A percentile compares a stretch with the other conserved stretches of the same genome.
Evolutionary conservation across 2,329 filamentous ascomycete genomes (phyloP).

Genomic region (Neurospora crassa): DNA sequence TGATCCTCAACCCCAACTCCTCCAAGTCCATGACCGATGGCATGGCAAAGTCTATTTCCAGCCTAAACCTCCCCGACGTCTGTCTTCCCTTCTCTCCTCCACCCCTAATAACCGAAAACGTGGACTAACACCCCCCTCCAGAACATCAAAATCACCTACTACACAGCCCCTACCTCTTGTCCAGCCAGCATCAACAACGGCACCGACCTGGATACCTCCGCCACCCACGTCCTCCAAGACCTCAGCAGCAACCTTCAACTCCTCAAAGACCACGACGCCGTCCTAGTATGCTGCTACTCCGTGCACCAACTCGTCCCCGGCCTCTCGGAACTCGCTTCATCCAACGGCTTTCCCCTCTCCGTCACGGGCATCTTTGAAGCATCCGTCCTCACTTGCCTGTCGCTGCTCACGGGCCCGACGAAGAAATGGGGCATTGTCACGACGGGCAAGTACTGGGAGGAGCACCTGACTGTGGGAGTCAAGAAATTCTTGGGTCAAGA

Average conservation of each 20-base stretch:
- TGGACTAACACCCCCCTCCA: constrained; percentile 14
- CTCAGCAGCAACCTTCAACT: constrained; percentile 25
- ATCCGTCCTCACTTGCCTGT: constrained; percentile 56
- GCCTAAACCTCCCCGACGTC: constrained; percentile 30
- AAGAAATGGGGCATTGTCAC: constrained; percentile 75
- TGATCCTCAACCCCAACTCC: constrained; percentile 75
- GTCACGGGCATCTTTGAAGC: constrained; percentile 86
- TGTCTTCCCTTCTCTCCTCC: constrained; percentile 2
- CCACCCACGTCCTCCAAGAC: constrained; percentile 49
- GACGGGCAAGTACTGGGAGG: constrained; percentile 77
- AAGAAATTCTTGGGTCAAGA: constrained; percentile 46
- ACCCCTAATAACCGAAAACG: too few species aligned
- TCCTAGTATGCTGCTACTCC: constrained; percentile 83
- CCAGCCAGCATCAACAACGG: constrained; percentile 73
- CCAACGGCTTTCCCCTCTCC: constrained; percentile 27
- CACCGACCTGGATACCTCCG: constrained; percentile 55
- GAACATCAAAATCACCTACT: constrained; percentile 45
- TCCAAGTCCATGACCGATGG: constrained; percentile 61
- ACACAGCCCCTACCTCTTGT: constrained; percentile 51
- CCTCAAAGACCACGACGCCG: constrained; percentile 41
- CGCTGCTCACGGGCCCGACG: constrained; percentile 29
- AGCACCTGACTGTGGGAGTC: constrained; percentile 59
- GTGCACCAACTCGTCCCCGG: constrained; percentile 65
- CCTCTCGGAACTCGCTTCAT: constrained; percentile 30
- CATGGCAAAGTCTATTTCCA: constrained; percentile 41